These are phyloP conservation scores for Malus orientalis DNA, from an alignment of 306 rosid genomes.

Conservation along the genomic window DNA sequence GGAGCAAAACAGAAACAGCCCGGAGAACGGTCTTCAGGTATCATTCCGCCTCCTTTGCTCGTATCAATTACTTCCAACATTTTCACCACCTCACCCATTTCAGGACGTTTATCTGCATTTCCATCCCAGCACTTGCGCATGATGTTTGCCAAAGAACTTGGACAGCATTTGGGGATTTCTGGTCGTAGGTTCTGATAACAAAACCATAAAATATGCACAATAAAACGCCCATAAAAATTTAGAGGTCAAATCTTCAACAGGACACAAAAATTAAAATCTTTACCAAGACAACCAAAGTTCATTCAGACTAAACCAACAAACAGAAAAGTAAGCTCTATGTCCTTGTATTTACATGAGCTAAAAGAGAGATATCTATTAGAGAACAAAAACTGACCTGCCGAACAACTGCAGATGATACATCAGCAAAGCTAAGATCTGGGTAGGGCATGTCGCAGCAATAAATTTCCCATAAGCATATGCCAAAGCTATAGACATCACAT, in stretches of 20 bases:
- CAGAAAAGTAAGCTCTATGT: not conserved
- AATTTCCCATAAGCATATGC: conserved; percentile 71
- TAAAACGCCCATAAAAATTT: not conserved
- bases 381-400: conserved; percentile 38
- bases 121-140: conserved; percentile 66
- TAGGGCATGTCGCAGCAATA: conserved; percentile 70
- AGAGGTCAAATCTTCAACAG: not conserved
- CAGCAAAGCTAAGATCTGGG: conserved; percentile 66
- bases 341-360: not conserved
- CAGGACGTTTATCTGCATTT: conserved; percentile 48
- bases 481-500: conserved; percentile 76
- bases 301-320: not conserved
- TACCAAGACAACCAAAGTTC: not conserved
- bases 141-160: conserved; percentile 40
- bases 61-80: conserved; percentile 67
- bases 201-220: not conserved
- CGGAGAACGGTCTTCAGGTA: conserved; percentile 35
- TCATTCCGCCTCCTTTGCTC: conserved; percentile 70
- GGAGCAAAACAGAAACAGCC: conserved; percentile 45
- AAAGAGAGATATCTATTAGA: not conserved
- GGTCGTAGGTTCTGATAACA: conserved; percentile 59
- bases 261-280: not conserved
- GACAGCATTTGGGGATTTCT: conserved; percentile 56
- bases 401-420: conserved; percentile 55
- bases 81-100: conserved; percentile 61